Conservation (phyloP, 257 asterid genomes). For the Vinca minor region DNA sequence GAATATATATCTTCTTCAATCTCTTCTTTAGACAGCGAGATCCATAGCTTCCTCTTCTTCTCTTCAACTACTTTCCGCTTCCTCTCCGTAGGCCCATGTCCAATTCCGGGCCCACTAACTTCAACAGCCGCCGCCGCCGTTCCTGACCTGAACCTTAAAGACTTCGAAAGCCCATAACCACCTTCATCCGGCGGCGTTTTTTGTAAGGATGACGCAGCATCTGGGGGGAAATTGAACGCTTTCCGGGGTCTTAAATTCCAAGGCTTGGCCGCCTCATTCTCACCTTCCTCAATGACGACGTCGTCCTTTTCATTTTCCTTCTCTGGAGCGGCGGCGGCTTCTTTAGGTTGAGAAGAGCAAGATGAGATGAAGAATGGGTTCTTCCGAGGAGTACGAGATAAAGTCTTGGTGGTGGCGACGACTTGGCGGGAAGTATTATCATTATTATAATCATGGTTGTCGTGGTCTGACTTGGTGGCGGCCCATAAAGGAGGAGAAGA, state of each 20-base stretch:
- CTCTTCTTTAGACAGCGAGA: slow-evolving; percentile 72
- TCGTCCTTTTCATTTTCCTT: not conserved
- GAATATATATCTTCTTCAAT: slow-evolving; percentile 85
- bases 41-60: slow-evolving; percentile 67
- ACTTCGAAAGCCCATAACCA: not conserved
- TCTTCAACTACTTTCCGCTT: slow-evolving; percentile 23
- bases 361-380: slow-evolving; percentile 9
- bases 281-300: slow-evolving; percentile 30
- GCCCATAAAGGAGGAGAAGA: too few species aligned
- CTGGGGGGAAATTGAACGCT: slow-evolving; percentile 18
- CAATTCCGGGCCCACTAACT: slow-evolving; percentile 29
- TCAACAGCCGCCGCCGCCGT: slow-evolving; percentile 31
- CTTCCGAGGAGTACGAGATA: slow-evolving; percentile 2
- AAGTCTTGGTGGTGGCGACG: slow-evolving; percentile 1
- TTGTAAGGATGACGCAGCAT: slow-evolving; percentile 3
- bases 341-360: not conserved
- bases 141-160: slow-evolving; percentile 9
- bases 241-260: slow-evolving; percentile 66
- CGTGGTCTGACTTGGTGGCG: slow-evolving; percentile 20
- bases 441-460: too few species aligned
- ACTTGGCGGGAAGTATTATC: slow-evolving; percentile 4
- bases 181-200: slow-evolving; percentile 24
- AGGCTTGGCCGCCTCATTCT: slow-evolving; percentile 42
- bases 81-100: slow-evolving; percentile 25
- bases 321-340: too few species aligned